Base-by-base conservation (phyloP, 768 basidiomycete species). In the Psilocybe cyanescens region DNA sequence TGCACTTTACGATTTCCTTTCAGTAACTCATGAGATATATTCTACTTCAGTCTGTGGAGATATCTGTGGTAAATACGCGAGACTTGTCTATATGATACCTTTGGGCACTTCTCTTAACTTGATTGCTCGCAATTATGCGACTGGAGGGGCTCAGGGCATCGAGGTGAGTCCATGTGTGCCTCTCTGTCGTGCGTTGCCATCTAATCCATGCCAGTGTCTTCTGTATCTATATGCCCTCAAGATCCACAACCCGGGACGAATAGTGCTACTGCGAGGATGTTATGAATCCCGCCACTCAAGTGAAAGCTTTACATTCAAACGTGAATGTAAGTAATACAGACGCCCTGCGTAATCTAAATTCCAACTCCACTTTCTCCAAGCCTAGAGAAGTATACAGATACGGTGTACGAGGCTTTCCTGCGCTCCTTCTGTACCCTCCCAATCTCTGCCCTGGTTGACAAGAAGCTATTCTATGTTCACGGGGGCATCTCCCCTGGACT, bases 261-360 rank as follows among this genome's bases (percentile, higher is more conserved):
- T 99, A 47, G 86, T 87, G 61, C 82, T 99, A 31, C 82, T 99
- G 35, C 88, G 97, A 52, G 97, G 97, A 7, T 98, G 98, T 72
- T 97, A 99, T 76, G 97, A 99, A 81, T 99, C 95, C 73, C 86
- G 90, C 41, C 95, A 99, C 78, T 24, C 80, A 98, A 98, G 96
- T 2, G 95, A 96, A 76, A 97, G 95, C 74, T 97, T 98, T 71
- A 98, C 97, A 8, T 99, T 99, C 81, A 96, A 95, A 79, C 90
- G 94, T 63, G 97, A 99, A 90, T 91, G 91, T 96, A 68, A 76
- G 88, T 75, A 31, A 51, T 31, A 65, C 47, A 45, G 28, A 58
- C 56, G 52, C 33, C 33, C 6, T 35, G 24, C 24, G 33, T 35
- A 35, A 35, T 11, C 11, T 35, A 7, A 11, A 35, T 11, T 35